A percentile compares a stretch with the other conserved stretches of the same genome.
These are phyloP conservation scores for Alternaria metachromatica DNA, from an alignment of 2,329 filamentous ascomycete species.

Conservation along the genomic window DNA sequence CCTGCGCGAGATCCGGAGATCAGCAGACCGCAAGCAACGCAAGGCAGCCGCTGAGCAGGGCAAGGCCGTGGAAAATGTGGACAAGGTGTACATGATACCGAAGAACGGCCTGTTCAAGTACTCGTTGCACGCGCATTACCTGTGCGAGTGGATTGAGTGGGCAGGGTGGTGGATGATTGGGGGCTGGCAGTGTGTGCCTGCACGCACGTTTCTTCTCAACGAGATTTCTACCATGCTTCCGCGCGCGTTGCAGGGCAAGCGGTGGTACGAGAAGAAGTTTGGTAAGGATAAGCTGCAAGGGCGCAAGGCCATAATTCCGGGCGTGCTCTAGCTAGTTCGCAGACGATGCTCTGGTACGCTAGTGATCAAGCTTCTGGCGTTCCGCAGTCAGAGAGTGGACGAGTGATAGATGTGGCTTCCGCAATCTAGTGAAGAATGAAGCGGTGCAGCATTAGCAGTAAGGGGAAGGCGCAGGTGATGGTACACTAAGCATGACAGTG, in stretches of 20 bases:
- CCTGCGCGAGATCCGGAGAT: slow-evolving; percentile 82
- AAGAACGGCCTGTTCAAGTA: slow-evolving; percentile 81
- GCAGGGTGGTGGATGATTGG: slow-evolving; percentile 82
- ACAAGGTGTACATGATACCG: slow-evolving; percentile 88
- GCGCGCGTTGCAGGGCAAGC: slow-evolving; percentile 77
- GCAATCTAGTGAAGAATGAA: not conserved
- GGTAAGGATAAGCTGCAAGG: slow-evolving; percentile 79
- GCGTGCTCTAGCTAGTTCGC: slow-evolving; percentile 52
- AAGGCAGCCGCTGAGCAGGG: slow-evolving; percentile 54
- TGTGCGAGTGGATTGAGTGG: slow-evolving; percentile 99
- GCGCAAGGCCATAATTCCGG: slow-evolving; percentile 76
- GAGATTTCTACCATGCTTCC: slow-evolving; percentile 91
- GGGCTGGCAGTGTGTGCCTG: slow-evolving; percentile 71
- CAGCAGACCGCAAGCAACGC: slow-evolving; percentile 67
- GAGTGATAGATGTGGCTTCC: not conserved
- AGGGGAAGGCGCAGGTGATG: not conserved
- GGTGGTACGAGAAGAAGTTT: slow-evolving; percentile 90
- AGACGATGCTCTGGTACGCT: not conserved
- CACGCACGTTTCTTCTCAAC: slow-evolving; percentile 82
- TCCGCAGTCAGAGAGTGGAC: not conserved
- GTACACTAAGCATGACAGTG: slow-evolving; percentile 16
- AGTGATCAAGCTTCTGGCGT: slow-evolving; percentile 1
- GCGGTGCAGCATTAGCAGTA: slow-evolving; percentile 1
- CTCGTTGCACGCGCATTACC: slow-evolving; percentile 89
- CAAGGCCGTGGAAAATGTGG: slow-evolving; percentile 60